Base-by-base conservation (phyloP, 345 rosid species). In the Nasturtium officinale region DNA sequence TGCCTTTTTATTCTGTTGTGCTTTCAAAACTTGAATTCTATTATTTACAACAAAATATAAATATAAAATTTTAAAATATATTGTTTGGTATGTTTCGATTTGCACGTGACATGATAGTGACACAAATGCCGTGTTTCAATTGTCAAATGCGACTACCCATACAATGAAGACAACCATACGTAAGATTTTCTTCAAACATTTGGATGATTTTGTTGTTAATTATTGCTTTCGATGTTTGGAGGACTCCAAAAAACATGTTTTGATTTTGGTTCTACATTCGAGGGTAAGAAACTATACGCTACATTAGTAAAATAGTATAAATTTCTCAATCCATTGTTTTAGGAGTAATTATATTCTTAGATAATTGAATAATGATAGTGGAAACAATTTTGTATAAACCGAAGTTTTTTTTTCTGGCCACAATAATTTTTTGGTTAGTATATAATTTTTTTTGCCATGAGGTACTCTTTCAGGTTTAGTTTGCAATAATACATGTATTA, bases 91-190 rank as follows among this genome's bases (percentile, higher is more conserved):
- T 69, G 75, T 62, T 76, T 61, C 61, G 58, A 38, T 32, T 60
- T 64, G 76, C 76, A 77, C 76, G 80, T 70, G 80, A 77, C 80
- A 40, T 56, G 80, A 77, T 43, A 64, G 66, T 57, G 80, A 77
- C 67, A 64, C 26, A 70, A 70, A 57, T 67, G 71, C 66, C 66
- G 76, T 76, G 71, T 62, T 69, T 76, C 46, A 70, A 37, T 69
- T 76, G 79, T 76, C 79, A 62, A 68, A 63, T 63, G 80, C 62
- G 71, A 69, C 28, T 76, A 45, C 79, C 75, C 75, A 76, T 69
- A 63, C 65, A 68, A 54, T 46, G 75, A 69, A 61, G 25, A 61
- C 59, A 12, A 61, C 74, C 68, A 51, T 42, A 25, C 74, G n/a
- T 55, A 33, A 58, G 10, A 12, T 56, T 66, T 35, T 48, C 47